Conservation (phyloP, 345 rosid genomes). For the Arabis alpina region DNA sequence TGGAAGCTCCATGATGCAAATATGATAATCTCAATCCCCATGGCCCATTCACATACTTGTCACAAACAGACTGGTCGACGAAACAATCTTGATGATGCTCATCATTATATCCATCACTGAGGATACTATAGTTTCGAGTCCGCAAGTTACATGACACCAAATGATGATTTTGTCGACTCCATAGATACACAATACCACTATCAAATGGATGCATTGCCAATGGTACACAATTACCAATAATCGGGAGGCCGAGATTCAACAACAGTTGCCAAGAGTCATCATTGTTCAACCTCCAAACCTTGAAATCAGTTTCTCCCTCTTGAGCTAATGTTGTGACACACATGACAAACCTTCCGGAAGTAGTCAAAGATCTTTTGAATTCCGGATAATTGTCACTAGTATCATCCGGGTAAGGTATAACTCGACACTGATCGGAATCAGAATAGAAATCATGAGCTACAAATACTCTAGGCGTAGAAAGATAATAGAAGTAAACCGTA, state of each 20-base stretch:
- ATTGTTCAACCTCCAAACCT: conserved; percentile 7
- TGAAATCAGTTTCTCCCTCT: not conserved
- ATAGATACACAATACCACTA: not conserved
- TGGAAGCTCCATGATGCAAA: no score
- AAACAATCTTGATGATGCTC: not conserved
- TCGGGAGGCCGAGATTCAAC: not conserved
- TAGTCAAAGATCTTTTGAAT: not conserved
- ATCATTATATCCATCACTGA: not conserved
- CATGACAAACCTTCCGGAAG: not conserved
- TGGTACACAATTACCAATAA: not conserved
- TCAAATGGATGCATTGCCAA: conserved; percentile 12
- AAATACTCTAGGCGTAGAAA: not conserved
- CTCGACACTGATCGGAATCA: not conserved
- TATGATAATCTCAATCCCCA: no score
- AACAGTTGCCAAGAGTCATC: not conserved
- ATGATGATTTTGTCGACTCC: not conserved
- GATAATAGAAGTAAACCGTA: not conserved
- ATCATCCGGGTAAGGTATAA: not conserved
- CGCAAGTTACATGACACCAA: not conserved
- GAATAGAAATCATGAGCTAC: not conserved
- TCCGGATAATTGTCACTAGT: not conserved
- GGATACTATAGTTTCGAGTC: not conserved
- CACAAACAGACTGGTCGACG: not conserved
- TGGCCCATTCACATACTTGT: not conserved
- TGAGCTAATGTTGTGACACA: not conserved